Evolutionary conservation across 192 early-diverging fungal species (phyloP), one percentile per base, ranked within the genome.

Genomic region (Cetraspora pellucida): DNA sequence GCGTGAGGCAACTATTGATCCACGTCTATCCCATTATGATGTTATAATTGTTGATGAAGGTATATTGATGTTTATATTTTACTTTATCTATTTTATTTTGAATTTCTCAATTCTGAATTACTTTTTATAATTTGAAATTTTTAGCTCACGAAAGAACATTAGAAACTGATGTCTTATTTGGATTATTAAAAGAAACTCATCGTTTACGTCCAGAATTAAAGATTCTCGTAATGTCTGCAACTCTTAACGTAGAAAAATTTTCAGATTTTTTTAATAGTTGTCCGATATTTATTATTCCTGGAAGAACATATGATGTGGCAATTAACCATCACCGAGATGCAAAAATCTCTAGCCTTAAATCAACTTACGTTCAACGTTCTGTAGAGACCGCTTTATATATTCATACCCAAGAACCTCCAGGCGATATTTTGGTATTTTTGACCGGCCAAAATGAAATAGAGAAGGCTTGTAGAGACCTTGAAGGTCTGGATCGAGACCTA

Each of bases 361-460:
- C 95, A 28, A 87, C 87, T 28, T 94, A 91, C 81, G 89, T 94
- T 3, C 87, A 91, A 46, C 82, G 81, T 7, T 90, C 93, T 23
- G 89, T 94, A 4, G 93, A 94, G 30, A 90, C 93, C 54, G 88
- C 89, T 0, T 85, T 93, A 72, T 82, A 88, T n/a, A 95, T 96
- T 75, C 93, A 90, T 83, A 85, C 47, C 63, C 93, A 80, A 60
- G 92, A 97, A 64, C 89, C 92, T 10, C 86, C 91, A 9, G 97
- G 96, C 61, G 97, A 99, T 74, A 91, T 99, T 30, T 84, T 99
- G 23, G 88, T 99, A 45, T 99, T 99, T 73, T 85, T 99, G 84
- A 96, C 97, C 0, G 97, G 97, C 19, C 96, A 96, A 78, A 89
- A 95, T 69, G 97, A 99, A 78, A 96, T 99, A 78, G 97, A 99